A percentile compares a stretch with the other conserved stretches of the same genome.
These are phyloP conservation scores for Candida hungchunana DNA, from an alignment of 805 yeast species.

Conservation along the genomic window DNA sequence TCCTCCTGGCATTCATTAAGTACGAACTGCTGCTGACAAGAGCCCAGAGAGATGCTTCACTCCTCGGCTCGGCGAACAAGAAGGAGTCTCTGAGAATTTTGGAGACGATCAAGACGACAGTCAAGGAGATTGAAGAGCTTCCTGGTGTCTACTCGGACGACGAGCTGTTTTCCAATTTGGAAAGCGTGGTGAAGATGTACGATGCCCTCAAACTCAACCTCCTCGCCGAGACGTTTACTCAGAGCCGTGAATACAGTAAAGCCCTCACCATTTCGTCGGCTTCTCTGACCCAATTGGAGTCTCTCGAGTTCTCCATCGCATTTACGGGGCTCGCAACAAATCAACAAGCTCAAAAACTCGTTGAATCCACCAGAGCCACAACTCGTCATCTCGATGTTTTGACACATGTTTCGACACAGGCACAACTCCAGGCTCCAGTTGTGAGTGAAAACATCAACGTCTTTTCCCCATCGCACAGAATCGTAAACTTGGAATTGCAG, in stretches of 20 bases:
- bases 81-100: slow-evolving; percentile 34
- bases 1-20: slow-evolving; percentile 69
- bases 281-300: slow-evolving; percentile 21
- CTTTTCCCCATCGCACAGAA: slow-evolving; percentile 23
- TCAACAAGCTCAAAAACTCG: slow-evolving; percentile 28
- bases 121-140: slow-evolving; percentile 62
- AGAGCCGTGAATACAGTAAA: slow-evolving; percentile 38
- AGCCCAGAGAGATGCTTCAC: slow-evolving; percentile 60
- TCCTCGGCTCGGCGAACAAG: slow-evolving; percentile 23
- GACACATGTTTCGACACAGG: slow-evolving; percentile 37
- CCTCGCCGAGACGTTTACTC: slow-evolving; percentile 43
- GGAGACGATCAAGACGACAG: slow-evolving; percentile 43
- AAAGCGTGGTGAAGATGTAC: slow-evolving; percentile 44
- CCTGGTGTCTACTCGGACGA: slow-evolving; percentile 94
- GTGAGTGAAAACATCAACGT: slow-evolving; percentile 17
- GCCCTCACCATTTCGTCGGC: slow-evolving; percentile 42
- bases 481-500: slow-evolving; percentile 30
- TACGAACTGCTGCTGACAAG: slow-evolving; percentile 63
- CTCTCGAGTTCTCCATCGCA: slow-evolving; percentile 16
- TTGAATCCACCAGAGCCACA: slow-evolving; percentile 14
- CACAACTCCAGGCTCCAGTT: slow-evolving; percentile 22
- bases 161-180: slow-evolving; percentile 52
- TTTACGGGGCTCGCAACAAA: slow-evolving; percentile 33
- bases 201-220: slow-evolving; percentile 37
- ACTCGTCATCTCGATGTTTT: slow-evolving; percentile 38